Percentiles rank a stretch among this genome's conserved stretches.
These are phyloP conservation scores for Aspergillus sp. DNA, from an alignment of 2,329 filamentous ascomycete genomes.

Conservation along the genomic window DNA sequence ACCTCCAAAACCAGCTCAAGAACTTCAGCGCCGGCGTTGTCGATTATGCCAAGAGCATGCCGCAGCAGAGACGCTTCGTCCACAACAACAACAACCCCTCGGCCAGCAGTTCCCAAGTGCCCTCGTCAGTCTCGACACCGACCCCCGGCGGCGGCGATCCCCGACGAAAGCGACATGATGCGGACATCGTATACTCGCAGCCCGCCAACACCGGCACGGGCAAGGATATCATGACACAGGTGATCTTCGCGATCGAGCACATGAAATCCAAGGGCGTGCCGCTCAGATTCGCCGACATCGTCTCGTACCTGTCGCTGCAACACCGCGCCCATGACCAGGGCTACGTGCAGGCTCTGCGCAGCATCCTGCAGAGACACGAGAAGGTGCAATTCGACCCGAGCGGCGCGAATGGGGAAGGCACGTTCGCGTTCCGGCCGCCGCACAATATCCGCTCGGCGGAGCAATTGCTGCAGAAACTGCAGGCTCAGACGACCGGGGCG, in stretches of 20 bases:
- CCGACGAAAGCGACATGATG: conserved; percentile 62
- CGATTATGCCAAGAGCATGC: conserved; percentile 64
- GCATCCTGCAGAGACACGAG: conserved; percentile 65
- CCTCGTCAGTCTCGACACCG: conserved; percentile 35
- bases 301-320: conserved; percentile 75
- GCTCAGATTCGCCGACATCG: conserved; percentile 72
- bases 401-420: conserved; percentile 67
- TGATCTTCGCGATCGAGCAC: conserved; percentile 82
- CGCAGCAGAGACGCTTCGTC: conserved; percentile 51
- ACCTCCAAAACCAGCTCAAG: conserved; percentile 65
- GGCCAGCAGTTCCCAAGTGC: conserved; percentile 59
- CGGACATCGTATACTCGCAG: conserved; percentile 66
- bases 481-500: conserved; percentile 75
- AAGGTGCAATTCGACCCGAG: conserved; percentile 59
- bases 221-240: conserved; percentile 78
- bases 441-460: conserved; percentile 78
- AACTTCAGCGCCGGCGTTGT: conserved; percentile 62
- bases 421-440: conserved; percentile 79
- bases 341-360: conserved; percentile 62
- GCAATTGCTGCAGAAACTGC: conserved; percentile 76
- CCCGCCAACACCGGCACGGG: conserved; percentile 74
- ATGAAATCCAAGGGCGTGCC: conserved; percentile 69
- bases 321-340: conserved; percentile 58
- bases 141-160: conserved; percentile 33
- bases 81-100: conserved; percentile 49